These are phyloP conservation scores for Starmera dryadoides DNA, from an alignment of 805 yeast genomes.

Conservation along the genomic window DNA sequence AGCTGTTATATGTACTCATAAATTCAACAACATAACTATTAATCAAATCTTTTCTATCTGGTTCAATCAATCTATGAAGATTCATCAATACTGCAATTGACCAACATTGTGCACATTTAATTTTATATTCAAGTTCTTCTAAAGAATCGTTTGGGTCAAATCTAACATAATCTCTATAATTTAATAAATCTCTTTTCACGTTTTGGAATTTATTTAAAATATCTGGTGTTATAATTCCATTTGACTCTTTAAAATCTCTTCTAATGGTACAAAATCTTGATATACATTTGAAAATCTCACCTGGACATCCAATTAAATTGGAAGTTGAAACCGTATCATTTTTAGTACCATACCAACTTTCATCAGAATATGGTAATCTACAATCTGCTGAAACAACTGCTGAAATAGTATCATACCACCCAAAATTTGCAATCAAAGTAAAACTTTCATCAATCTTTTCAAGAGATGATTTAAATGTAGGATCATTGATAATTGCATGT, in stretches of 20 bases:
- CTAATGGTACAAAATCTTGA: slow-evolving; percentile 35
- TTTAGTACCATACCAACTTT: slow-evolving; percentile 44
- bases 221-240: slow-evolving; percentile 6
- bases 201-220: slow-evolving; percentile 21
- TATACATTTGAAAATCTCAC: slow-evolving; percentile 43
- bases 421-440: slow-evolving; percentile 40
- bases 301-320: slow-evolving; percentile 55
- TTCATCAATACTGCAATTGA: slow-evolving; percentile 30
- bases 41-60: slow-evolving; percentile 23
- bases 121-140: slow-evolving; percentile 29
- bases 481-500: slow-evolving; percentile 41
- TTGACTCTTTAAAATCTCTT: slow-evolving; percentile 16
- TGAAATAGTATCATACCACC: slow-evolving; percentile 55
- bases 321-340: slow-evolving; percentile 38
- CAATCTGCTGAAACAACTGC: slow-evolving; percentile 53
- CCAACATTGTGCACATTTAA: slow-evolving; percentile 55
- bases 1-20: slow-evolving; percentile 37
- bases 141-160: slow-evolving; percentile 10
- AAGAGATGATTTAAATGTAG: slow-evolving; percentile 33
- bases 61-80: slow-evolving; percentile 24
- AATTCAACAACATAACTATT: slow-evolving; percentile 35
- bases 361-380: slow-evolving; percentile 44
- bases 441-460: slow-evolving; percentile 42
- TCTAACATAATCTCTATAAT: slow-evolving; percentile 41
- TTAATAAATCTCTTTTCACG: slow-evolving; percentile 28